Conservation (phyloP, 129 eudicot species). For the Flaveria linearis region DNA sequence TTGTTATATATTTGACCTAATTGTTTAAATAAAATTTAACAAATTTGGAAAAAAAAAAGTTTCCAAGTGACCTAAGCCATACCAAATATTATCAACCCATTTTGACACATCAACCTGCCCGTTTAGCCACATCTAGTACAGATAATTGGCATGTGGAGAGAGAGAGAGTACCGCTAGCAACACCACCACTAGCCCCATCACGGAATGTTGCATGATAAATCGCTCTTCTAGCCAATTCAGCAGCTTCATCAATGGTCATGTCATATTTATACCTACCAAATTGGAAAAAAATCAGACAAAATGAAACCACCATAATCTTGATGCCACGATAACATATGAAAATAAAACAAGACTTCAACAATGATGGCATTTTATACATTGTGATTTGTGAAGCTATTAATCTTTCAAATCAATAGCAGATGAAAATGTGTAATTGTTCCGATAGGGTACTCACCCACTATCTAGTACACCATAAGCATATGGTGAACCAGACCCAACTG, state of each 20-base stretch:
- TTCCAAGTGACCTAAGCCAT: too few relatives aligned
- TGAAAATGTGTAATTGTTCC: not conserved
- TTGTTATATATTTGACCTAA: not conserved
- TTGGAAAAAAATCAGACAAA: not conserved
- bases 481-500: conserved; percentile 99
- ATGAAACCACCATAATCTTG: not conserved
- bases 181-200: conserved; percentile 99
- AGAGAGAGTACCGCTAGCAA: conserved; percentile 77
- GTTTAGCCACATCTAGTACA: not conserved
- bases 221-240: conserved; percentile 93
- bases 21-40: not conserved
- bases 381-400: not conserved
- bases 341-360: not conserved
- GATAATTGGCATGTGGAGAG: not conserved
- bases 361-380: not conserved
- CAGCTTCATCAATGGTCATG: conserved; percentile 84
- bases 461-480: conserved; percentile 59
- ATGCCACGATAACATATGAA: not conserved
- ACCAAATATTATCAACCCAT: not conserved
- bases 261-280: conserved; percentile 73
- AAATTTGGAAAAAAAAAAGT: too few relatives aligned
- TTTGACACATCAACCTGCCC: not conserved
- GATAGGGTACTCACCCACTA: conserved; percentile 35
- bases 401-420: not conserved
- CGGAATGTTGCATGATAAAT: conserved; percentile 98